phyloP scores from a whole-genome alignment of 495 filamentous ascomycete species.

The Physcia stellaris region DNA sequence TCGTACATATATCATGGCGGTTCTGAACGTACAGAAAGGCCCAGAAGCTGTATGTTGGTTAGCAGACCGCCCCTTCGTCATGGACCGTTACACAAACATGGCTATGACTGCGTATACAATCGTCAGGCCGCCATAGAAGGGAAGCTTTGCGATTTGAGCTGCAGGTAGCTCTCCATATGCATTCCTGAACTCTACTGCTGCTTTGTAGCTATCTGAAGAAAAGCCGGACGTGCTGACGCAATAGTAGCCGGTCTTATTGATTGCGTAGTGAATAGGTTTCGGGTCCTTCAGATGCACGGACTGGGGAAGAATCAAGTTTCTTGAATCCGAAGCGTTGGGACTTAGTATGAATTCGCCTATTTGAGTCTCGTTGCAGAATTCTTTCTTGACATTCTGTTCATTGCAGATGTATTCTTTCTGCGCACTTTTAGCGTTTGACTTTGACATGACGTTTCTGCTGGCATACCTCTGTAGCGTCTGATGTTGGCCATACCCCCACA shows the following conservation, averaged over 20 bases:
- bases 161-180: constrained; percentile 92
- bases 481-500: constrained; percentile 41
- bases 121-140: constrained; percentile 91
- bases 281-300: constrained; percentile 73
- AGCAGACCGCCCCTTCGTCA: no score
- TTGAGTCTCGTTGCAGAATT: constrained; percentile 57
- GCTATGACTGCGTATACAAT: constrained; percentile 86
- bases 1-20: constrained; percentile 73
- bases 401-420: constrained; percentile 68
- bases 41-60: constrained; percentile 56
- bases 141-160: constrained; percentile 89
- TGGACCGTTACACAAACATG: constrained; percentile 34
- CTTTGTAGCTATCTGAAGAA: constrained; percentile 53
- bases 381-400: constrained; percentile 44
- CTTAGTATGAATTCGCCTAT: constrained; percentile 77
- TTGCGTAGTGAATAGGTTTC: constrained; percentile 59
- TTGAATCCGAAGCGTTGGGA: constrained; percentile 52
- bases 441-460: neutral
- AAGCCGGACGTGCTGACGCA: constrained; percentile 71
- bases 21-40: constrained; percentile 93
- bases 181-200: constrained; percentile 82
- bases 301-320: constrained; percentile 58
- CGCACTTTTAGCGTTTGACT: constrained; percentile 2
- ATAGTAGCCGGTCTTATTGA: constrained; percentile 88
- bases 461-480: constrained; percentile 12